A percentile compares a stretch with the other conserved stretches of the same genome.
Conservation (phyloP, 208 protist genomes). For the Blechomonas ayalai region DNA sequence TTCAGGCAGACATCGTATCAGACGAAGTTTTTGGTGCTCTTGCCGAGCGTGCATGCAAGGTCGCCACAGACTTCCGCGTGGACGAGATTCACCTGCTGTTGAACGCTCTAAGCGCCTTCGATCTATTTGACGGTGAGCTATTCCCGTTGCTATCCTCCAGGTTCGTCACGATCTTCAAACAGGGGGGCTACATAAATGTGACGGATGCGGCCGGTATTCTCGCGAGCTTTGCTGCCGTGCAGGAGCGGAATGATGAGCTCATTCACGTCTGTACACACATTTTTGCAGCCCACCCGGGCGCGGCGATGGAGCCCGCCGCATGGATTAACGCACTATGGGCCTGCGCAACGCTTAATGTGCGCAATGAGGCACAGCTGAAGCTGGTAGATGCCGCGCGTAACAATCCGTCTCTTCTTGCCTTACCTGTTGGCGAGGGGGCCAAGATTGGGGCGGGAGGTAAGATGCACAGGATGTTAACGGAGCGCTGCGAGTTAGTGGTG, state of each 20-base stretch:
- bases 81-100: constrained; percentile 69
- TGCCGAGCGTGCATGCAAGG: constrained; percentile 79
- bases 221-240: constrained; percentile 82
- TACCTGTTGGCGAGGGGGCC: constrained; percentile 4
- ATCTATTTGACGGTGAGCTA: constrained; percentile 86
- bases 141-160: constrained; percentile 84
- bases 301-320: constrained; percentile 27
- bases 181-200: constrained; percentile 47
- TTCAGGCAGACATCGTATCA: constrained; percentile 42
- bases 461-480: constrained; percentile 19
- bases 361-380: constrained; percentile 71
- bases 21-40: constrained; percentile 83
- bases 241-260: constrained; percentile 82
- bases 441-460: too few species aligned
- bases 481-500: constrained; percentile 18
- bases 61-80: constrained; percentile 59
- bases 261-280: constrained; percentile 63
- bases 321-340: constrained; percentile 72
- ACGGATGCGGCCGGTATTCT: constrained; percentile 63
- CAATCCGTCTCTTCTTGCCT: constrained; percentile 18
- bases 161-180: constrained; percentile 41
- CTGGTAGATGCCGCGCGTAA: constrained; percentile 37
- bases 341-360: constrained; percentile 61
- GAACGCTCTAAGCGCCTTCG: constrained; percentile 71
- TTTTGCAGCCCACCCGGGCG: constrained; percentile 32